Base-by-base conservation (phyloP, 805 yeast species). In the Suhomyces kilbournensis region DNA sequence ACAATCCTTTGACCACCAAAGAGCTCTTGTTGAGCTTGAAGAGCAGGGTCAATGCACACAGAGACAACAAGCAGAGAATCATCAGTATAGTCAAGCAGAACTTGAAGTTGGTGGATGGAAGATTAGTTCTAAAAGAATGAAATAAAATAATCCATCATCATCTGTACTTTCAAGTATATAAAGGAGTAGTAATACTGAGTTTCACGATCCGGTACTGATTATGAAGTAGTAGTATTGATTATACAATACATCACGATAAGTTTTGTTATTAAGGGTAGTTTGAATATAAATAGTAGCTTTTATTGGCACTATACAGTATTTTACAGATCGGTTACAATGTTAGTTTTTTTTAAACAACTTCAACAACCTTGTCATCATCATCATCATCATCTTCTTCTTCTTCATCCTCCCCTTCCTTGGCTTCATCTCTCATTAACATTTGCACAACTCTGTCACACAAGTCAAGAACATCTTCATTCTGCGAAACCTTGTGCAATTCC, bases 391-490 rank as follows among this genome's bases (percentile, higher is more conserved):
- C 75, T 52, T 82, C 84, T 48, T 80, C 82, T 17, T 80, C 82
- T 17, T 75, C 73, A 40, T 71, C 77, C 7, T 50, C 63, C 5
- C 60, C 70, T 5, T 49, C 70, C 34, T 82, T 79, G 8, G 79
- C 81, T 63, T 92, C 97, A 63, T 93, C 97, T 75, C 97, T 83
- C 94, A 88, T 88, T 57, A 93, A 77, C 84, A 90, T 81, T 66
- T 93, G 93, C 20, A 92, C 99, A 40, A 88, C 69, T 65, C 94
- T 80, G 60, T 90, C 96, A 72, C 94, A 86, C 44, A 88, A 70
- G 44, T 88, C 96, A 44, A 75, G 75, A 20, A 90, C 77, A 17
- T 67, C 66, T 35, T 63, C 68, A 7, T 64, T 68, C n/a, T 71
- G 70, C n/a, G 62, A 55, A 2, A 64, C 81, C 62, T 86, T 85